Percentiles rank a stretch among this genome's conserved stretches.
These are phyloP conservation scores for Alliaria petiolata DNA, from an alignment of 345 rosid genomes.

Conservation along the genomic window DNA sequence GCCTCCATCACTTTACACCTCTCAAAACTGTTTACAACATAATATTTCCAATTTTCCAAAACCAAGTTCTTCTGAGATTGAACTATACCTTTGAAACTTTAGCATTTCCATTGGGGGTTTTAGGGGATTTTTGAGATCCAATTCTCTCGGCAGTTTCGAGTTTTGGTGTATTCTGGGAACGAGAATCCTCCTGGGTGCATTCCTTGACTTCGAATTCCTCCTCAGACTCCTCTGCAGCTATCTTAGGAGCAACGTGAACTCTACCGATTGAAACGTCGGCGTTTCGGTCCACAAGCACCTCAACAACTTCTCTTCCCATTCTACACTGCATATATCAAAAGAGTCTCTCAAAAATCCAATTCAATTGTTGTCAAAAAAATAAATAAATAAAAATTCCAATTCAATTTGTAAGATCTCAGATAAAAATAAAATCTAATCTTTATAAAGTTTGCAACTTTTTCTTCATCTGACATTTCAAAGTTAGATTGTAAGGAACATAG, in stretches of 20 bases:
- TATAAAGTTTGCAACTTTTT: background rate
- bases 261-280: slow-evolving; percentile 46
- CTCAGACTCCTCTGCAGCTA: slow-evolving; percentile 46
- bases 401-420: slow-evolving; percentile 50
- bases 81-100: slow-evolving; percentile 21
- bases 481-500: background rate
- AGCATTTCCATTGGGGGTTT: slow-evolving; percentile 6
- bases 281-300: slow-evolving; percentile 57
- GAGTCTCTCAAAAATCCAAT: background rate
- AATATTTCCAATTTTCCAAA: background rate
- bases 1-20: background rate
- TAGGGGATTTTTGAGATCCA: slow-evolving; percentile 12
- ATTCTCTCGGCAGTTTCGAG: slow-evolving; percentile 16
- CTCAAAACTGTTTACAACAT: background rate
- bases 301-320: slow-evolving; percentile 75
- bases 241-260: slow-evolving; percentile 46
- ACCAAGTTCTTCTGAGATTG: background rate
- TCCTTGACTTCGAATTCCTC: slow-evolving; percentile 60
- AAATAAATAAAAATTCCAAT: slow-evolving; percentile 7
- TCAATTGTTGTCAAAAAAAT: too few species aligned
- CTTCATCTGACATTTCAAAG: background rate
- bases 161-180: slow-evolving; percentile 1
- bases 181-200: slow-evolving; percentile 34
- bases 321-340: slow-evolving; percentile 40
- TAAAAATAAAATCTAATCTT: too few species aligned